Percentiles rank a stretch among this genome's conserved stretches.
phyloP scores from a whole-genome alignment of 1,139 yeast genomes.

The Zygosaccharomyces pseudobailii region DNA sequence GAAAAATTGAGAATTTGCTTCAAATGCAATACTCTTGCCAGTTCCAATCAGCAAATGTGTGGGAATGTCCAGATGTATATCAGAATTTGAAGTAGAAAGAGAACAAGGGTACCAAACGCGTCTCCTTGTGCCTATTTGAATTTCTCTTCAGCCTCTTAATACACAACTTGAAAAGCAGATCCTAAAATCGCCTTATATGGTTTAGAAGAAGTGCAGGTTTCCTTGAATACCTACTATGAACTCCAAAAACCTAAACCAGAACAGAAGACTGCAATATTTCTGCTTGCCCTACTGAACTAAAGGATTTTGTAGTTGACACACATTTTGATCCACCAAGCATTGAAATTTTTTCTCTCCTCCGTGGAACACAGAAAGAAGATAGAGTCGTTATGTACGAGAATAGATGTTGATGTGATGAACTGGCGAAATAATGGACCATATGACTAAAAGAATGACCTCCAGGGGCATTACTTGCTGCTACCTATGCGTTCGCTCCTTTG shows the following conservation, averaged over 20 bases:
- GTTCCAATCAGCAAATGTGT: slow-evolving; percentile 3
- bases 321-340: not conserved
- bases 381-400: not conserved
- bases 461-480: not conserved
- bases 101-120: slow-evolving; percentile 2
- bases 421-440: not conserved
- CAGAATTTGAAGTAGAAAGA: slow-evolving; percentile 3
- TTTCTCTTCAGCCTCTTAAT: slow-evolving; percentile 8
- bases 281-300: slow-evolving; percentile 4
- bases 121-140: not conserved
- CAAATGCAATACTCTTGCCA: not conserved
- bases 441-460: not conserved
- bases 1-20: not conserved
- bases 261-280: slow-evolving; percentile 6
- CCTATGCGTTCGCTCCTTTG: not conserved
- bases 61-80: slow-evolving; percentile 6
- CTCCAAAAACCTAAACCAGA: slow-evolving; percentile 5
- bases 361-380: slow-evolving; percentile 6
- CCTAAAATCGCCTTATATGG: slow-evolving; percentile 10
- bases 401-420: not conserved
- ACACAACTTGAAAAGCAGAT: slow-evolving; percentile 15
- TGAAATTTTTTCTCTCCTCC: slow-evolving; percentile 7
- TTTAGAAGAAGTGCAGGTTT: slow-evolving; percentile 12
- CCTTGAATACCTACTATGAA: slow-evolving; percentile 2
- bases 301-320: not conserved